Percentiles rank a stretch among this genome's conserved stretches.
These are phyloP conservation scores for Seiridium unicorne DNA, from an alignment of 2,329 filamentous ascomycete species.

Conservation along the genomic window DNA sequence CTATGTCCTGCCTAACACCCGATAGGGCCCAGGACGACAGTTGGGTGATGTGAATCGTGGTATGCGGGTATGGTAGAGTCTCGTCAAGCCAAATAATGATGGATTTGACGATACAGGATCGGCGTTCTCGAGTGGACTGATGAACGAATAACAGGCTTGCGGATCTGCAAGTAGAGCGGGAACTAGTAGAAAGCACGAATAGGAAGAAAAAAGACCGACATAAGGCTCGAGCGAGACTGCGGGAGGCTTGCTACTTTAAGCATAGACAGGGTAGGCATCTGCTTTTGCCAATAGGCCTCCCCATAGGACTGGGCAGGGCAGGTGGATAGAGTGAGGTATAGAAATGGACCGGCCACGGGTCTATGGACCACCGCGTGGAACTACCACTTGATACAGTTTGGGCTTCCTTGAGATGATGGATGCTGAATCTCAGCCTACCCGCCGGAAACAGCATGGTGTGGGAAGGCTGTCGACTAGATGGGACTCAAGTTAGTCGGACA, in stretches of 20 bases:
- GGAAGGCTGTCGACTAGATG: not conserved
- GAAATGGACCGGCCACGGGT: conserved; percentile 2
- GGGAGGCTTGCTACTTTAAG: conserved; percentile 5
- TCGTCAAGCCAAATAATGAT: not conserved
- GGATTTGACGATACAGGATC: not conserved
- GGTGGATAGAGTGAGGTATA: conserved; percentile 3
- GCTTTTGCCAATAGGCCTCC: conserved; percentile 5
- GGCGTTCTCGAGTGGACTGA: not conserved
- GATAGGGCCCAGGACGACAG: not conserved
- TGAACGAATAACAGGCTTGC: not conserved
- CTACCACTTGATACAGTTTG: conserved; percentile 5
- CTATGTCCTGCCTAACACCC: not conserved
- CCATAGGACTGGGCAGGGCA: not conserved
- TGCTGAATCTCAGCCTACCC: not conserved
- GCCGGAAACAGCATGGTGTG: not conserved
- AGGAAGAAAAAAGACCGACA: conserved; percentile 7
- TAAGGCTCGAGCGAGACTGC: conserved; percentile 4
- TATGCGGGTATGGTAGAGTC: not conserved
- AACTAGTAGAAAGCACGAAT: conserved; percentile 8
- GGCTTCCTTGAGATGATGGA: not conserved
- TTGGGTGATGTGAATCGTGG: not conserved
- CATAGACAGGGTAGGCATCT: conserved; percentile 1
- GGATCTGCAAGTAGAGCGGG: conserved; percentile 2
- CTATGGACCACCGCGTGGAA: not conserved
- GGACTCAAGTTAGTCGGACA: no score